Evolutionary conservation across 208 protist species (phyloP).

Genomic region (Leishmania lainsoni): DNA sequence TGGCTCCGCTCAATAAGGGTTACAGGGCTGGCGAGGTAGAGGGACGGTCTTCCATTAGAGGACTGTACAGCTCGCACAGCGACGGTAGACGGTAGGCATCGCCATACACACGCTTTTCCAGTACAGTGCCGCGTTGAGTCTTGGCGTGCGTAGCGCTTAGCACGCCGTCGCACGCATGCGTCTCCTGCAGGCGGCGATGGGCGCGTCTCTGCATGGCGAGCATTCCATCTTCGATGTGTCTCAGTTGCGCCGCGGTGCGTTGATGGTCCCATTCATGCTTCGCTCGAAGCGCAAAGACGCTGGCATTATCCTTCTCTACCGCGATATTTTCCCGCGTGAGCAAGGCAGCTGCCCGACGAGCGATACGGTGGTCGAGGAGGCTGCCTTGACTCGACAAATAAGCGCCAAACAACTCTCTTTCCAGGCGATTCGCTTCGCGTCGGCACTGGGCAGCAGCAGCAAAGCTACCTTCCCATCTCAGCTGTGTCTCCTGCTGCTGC

Average conservation of each 20-base stretch:
- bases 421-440: slow-evolving; percentile 17
- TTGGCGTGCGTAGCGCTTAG: slow-evolving; percentile 28
- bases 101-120: slow-evolving; percentile 52
- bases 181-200: slow-evolving; percentile 44
- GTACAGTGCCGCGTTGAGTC: slow-evolving; percentile 48
- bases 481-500: slow-evolving; percentile 40
- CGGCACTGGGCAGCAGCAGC: slow-evolving; percentile 34
- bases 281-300: slow-evolving; percentile 15
- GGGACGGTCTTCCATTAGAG: slow-evolving; percentile 26
- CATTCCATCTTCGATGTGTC: slow-evolving; percentile 63
- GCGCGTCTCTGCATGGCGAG: slow-evolving; percentile 44
- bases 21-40: slow-evolving; percentile 5
- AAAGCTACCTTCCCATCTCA: slow-evolving; percentile 37
- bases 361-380: slow-evolving; percentile 26
- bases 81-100: slow-evolving; percentile 54
- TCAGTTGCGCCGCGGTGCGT: slow-evolving; percentile 31
- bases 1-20: not conserved
- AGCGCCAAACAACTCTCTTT: slow-evolving; percentile 8
- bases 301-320: slow-evolving; percentile 23
- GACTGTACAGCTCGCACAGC: slow-evolving; percentile 65
- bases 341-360: slow-evolving; percentile 11
- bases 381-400: slow-evolving; percentile 1
- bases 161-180: slow-evolving; percentile 19
- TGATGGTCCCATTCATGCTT: slow-evolving; percentile 10
- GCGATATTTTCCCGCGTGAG: slow-evolving; percentile 16